Conservation (phyloP, 108 stramenopile genomes). For the Chaetoceros muelleri region DNA sequence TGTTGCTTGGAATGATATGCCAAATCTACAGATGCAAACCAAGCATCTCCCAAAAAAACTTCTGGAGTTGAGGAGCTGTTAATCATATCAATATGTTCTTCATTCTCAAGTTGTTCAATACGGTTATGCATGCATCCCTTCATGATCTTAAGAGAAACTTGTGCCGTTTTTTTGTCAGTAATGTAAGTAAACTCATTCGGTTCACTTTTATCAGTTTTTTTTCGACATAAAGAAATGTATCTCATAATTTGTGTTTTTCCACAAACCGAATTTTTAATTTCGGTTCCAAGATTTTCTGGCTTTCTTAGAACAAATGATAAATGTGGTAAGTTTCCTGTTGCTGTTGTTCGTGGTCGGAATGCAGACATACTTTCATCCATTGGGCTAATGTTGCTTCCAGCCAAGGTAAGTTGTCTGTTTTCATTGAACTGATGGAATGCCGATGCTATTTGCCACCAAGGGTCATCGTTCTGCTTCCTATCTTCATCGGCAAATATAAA, state of each 20-base stretch:
- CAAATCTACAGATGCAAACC: slow-evolving; percentile 20
- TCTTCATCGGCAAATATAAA: neutral
- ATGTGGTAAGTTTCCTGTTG: slow-evolving; percentile 7
- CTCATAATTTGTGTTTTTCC: neutral
- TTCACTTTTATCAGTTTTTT: neutral
- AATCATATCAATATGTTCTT: neutral
- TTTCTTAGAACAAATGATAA: slow-evolving; percentile 6
- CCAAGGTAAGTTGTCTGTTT: neutral
- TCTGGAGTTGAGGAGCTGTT: neutral
- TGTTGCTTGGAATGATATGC: neutral
- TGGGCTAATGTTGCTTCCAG: neutral
- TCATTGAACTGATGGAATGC: neutral
- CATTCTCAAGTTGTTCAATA: neutral
- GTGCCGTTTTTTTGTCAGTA: neutral
- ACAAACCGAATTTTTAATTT: slow-evolving; percentile 5
- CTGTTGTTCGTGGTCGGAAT: slow-evolving; percentile 5
- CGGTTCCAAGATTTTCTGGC: slow-evolving; percentile 11
- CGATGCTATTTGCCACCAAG: neutral
- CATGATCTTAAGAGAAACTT: neutral
- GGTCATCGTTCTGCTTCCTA: neutral
- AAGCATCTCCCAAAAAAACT: slow-evolving; percentile 5
- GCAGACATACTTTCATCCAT: slow-evolving; percentile 9
- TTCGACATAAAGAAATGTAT: neutral
- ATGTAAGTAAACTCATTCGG: neutral
- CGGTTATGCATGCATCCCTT: no score